phyloP scores from a whole-genome alignment of 2,329 filamentous ascomycete genomes.

The Cryphonectria japonica region DNA sequence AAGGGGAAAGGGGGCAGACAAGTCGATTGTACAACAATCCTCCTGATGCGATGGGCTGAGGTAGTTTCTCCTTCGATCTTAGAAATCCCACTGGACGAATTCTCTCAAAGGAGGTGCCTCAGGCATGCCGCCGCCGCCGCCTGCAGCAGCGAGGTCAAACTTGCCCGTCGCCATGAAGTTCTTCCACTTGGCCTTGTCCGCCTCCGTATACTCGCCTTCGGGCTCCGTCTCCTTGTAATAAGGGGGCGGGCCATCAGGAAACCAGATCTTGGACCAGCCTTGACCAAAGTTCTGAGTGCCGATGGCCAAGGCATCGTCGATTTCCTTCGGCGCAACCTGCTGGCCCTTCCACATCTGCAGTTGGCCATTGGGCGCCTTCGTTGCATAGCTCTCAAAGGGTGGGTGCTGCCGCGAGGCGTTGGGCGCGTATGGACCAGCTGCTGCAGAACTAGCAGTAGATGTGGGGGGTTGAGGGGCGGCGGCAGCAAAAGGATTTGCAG shows the following conservation, averaged over 20 bases:
- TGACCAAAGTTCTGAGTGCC: slow-evolving; percentile 53
- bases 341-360: slow-evolving; percentile 40
- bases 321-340: slow-evolving; percentile 41
- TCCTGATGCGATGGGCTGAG: not conserved
- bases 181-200: slow-evolving; percentile 39
- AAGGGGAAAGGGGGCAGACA: not conserved
- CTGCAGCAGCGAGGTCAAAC: slow-evolving; percentile 58
- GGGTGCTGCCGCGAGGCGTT: slow-evolving; percentile 38
- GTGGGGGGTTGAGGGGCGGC: slow-evolving; percentile 7
- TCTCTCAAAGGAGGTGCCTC: slow-evolving; percentile 77
- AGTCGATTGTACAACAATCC: not conserved
- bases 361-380: slow-evolving; percentile 32
- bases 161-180: slow-evolving; percentile 65
- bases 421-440: slow-evolving; percentile 33
- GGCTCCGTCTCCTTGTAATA: slow-evolving; percentile 68
- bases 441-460: not conserved
- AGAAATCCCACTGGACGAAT: slow-evolving; percentile 76
- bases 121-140: slow-evolving; percentile 69
- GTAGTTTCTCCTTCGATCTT: not conserved
- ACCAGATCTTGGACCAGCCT: slow-evolving; percentile 67
- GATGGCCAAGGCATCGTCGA: slow-evolving; percentile 40
- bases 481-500: slow-evolving; percentile 28
- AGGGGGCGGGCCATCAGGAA: slow-evolving; percentile 69
- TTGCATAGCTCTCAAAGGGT: slow-evolving; percentile 36
- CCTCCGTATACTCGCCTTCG: slow-evolving; percentile 46